Evolutionary conservation across 768 basidiomycete genomes (phyloP).

Genomic region (Lactifluus rugatus): DNA sequence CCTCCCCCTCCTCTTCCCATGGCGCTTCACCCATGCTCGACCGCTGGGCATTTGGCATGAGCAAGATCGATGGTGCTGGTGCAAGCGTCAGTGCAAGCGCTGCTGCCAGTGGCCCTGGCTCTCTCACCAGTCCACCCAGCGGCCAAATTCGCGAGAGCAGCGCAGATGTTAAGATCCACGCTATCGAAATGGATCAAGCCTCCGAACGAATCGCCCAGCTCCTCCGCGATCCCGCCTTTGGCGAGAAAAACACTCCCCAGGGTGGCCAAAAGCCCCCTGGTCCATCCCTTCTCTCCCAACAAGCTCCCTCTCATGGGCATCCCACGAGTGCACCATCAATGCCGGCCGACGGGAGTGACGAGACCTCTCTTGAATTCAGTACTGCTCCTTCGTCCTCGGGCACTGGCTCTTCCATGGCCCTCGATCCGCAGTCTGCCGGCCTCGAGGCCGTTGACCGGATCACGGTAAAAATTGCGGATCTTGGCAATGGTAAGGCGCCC

Average conservation of each 20-base stretch:
- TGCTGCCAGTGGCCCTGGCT: constrained; percentile 29
- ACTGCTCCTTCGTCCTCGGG: constrained; percentile 17
- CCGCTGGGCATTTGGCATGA: constrained; percentile 89
- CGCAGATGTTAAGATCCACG: constrained; percentile 18
- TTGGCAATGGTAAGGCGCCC: constrained; percentile 72
- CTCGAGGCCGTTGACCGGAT: constrained; percentile 50
- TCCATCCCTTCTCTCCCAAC: constrained; percentile 67
- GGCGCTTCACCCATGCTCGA: constrained; percentile 60
- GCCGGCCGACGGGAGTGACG: constrained; percentile 23
- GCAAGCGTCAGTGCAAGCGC: constrained; percentile 18
- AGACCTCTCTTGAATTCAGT: constrained; percentile 19
- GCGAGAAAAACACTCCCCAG: constrained; percentile 31
- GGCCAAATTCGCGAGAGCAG: constrained; percentile 3
- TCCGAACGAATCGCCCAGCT: constrained; percentile 45
- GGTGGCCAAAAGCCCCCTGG: constrained; percentile 35
- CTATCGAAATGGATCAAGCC: constrained; percentile 34
- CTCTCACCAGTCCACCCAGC: constrained; percentile 24
- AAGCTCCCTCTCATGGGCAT: constrained; percentile 34
- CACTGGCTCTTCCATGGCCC: constrained; percentile 23
- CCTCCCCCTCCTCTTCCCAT: constrained; percentile 71
- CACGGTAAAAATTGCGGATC: constrained; percentile 97
- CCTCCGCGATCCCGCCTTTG: constrained; percentile 31
- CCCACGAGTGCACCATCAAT: constrained; percentile 19
- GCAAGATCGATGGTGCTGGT: constrained; percentile 64
- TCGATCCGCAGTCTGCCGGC: constrained; percentile 21